Conservation (phyloP, 768 basidiomycete species). For the Pisolithus marmoratus region DNA sequence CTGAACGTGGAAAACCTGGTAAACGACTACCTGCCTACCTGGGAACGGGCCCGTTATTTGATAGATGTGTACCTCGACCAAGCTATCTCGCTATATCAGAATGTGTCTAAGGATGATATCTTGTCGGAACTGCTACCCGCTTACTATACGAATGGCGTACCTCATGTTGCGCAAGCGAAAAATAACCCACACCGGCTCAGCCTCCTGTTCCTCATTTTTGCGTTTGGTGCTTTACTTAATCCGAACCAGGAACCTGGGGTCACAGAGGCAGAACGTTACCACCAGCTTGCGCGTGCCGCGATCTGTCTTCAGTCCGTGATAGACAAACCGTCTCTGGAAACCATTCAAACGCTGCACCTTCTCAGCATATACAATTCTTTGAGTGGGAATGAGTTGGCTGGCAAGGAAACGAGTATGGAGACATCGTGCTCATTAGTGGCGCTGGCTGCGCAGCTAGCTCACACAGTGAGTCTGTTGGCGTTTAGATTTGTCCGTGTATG, state of each 20-base stretch:
- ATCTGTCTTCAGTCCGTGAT: conserved; percentile 62
- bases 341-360: conserved; percentile 64
- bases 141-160: conserved; percentile 30
- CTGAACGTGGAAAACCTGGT: conserved; percentile 40
- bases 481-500: conserved; percentile 2
- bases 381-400: conserved; percentile 53
- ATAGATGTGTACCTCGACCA: conserved; percentile 41
- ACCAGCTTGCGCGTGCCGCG: conserved; percentile 60
- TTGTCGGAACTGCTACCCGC: conserved; percentile 36
- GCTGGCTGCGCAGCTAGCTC: conserved; percentile 59
- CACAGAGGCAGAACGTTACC: conserved; percentile 54
- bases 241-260: conserved; percentile 24
- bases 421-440: conserved; percentile 64
- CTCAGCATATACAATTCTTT: conserved; percentile 66
- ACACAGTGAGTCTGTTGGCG: conserved; percentile 43
- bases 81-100: conserved; percentile 48
- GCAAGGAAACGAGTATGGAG: conserved; percentile 64
- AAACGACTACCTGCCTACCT: conserved; percentile 48
- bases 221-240: conserved; percentile 46
- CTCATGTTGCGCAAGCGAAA: conserved; percentile 30
- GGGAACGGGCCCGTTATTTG: conserved; percentile 42
- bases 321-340: conserved; percentile 65
- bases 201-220: conserved; percentile 43
- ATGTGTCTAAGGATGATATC: conserved; percentile 42
- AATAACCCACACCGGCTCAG: conserved; percentile 45